phyloP scores from a whole-genome alignment of 768 basidiomycete species.

The Strobilomyces dryophilus region DNA sequence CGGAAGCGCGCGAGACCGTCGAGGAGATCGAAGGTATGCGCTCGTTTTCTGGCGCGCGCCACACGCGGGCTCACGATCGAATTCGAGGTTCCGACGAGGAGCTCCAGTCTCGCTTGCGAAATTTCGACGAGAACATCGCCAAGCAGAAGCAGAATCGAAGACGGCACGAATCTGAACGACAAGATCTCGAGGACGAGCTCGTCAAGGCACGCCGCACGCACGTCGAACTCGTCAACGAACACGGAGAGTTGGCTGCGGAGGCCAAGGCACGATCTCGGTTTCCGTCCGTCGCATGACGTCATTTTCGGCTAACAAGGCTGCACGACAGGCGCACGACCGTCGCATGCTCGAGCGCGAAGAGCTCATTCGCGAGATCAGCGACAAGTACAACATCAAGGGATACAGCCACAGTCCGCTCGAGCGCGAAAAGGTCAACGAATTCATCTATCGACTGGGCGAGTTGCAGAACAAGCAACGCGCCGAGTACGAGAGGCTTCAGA shows the following conservation, averaged over 20 bases:
- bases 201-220: slow-evolving; percentile 46
- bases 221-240: slow-evolving; percentile 51
- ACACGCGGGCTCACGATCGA: no score
- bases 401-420: slow-evolving; percentile 69
- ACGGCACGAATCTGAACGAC: slow-evolving; percentile 46
- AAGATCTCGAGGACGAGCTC: slow-evolving; percentile 63
- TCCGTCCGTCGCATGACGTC: not conserved
- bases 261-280: slow-evolving; percentile 52
- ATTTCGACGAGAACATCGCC: slow-evolving; percentile 56
- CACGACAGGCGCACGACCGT: slow-evolving; percentile 62
- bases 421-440: slow-evolving; percentile 67
- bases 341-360: slow-evolving; percentile 69
- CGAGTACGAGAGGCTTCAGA: slow-evolving; percentile 68
- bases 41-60: no score
- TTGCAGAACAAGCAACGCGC: slow-evolving; percentile 55
- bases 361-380: slow-evolving; percentile 64
- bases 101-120: slow-evolving; percentile 50
- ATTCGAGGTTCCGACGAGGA: slow-evolving; percentile 68
- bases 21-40: slow-evolving; percentile 59
- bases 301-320: not conserved
- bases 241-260: slow-evolving; percentile 70
- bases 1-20: slow-evolving; percentile 57
- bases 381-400: slow-evolving; percentile 68
- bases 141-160: slow-evolving; percentile 47
- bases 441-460: slow-evolving; percentile 61